phyloP scores from a whole-genome alignment of 306 rosid species.

The Acacia acuminata region DNA sequence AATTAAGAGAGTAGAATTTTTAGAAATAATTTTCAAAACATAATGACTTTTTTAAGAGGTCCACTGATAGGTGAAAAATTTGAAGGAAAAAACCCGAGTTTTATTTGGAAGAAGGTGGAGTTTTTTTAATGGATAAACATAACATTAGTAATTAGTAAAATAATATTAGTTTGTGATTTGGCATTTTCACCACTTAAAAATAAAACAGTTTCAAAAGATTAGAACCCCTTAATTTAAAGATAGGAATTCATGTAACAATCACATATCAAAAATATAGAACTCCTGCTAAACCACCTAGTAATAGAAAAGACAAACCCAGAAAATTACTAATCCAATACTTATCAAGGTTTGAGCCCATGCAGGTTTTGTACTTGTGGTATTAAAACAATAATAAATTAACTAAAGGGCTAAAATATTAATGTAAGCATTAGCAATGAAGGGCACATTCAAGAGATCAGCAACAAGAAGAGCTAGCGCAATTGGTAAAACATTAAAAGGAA shows the following conservation, averaged over 20 bases:
- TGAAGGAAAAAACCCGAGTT: background rate
- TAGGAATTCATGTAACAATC: background rate
- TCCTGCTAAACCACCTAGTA: background rate
- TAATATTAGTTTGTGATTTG: background rate
- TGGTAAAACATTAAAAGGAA: background rate
- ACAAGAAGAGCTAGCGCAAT: background rate
- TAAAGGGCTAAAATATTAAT: background rate
- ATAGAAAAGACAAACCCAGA: background rate
- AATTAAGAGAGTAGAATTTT: too few relatives aligned
- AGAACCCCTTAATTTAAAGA: background rate
- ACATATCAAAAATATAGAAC: background rate
- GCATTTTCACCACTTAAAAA: background rate
- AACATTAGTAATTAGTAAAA: background rate
- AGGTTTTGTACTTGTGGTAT: background rate
- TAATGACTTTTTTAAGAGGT: background rate
- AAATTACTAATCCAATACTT: background rate
- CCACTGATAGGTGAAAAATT: background rate
- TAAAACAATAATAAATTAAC: background rate
- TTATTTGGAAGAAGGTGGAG: background rate
- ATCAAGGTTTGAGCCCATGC: background rate
- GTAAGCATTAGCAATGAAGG: background rate
- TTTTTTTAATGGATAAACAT: background rate
- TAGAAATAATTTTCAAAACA: background rate
- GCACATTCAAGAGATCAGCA: background rate
- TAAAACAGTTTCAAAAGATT: background rate